Evolutionary conservation across 148 eudicot species (phyloP).

Genomic region (Amaranthus cruentus): DNA sequence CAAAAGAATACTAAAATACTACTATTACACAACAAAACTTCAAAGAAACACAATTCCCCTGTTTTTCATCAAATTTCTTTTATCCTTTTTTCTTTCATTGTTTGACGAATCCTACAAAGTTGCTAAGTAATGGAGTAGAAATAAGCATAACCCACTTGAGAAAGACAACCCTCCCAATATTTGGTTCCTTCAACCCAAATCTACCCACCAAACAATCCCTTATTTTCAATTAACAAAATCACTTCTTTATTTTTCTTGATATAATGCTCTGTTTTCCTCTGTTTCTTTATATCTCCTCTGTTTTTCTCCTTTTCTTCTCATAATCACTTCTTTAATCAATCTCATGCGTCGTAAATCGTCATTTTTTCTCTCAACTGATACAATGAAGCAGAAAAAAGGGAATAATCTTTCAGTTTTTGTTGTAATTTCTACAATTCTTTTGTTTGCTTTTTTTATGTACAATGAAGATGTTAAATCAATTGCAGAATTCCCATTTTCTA

Average conservation of each 20-base stretch:
- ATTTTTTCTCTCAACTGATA: conserved; percentile 27
- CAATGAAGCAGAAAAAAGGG: conserved; percentile 33
- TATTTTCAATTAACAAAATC: not conserved
- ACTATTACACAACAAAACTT: conserved; percentile 15
- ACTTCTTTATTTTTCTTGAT: not conserved
- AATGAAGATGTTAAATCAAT: conserved; percentile 83
- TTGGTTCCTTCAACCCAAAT: not conserved
- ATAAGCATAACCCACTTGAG: conserved; percentile 8
- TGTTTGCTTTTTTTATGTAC: conserved; percentile 85
- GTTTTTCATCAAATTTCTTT: not conserved
- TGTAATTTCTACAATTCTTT: conserved; percentile 52
- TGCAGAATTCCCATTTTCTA: conserved; percentile 74
- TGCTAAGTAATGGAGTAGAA: conserved; percentile 6
- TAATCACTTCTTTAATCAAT: not conserved
- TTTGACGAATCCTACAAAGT: not conserved
- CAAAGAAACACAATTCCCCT: conserved; percentile 11
- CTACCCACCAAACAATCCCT: conserved; percentile 13
- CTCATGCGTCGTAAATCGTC: conserved; percentile 50
- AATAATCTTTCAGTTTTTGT: conserved; percentile 58
- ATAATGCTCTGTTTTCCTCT: conserved; percentile 13
- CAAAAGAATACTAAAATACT: not conserved
- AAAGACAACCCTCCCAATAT: conserved; percentile 12
- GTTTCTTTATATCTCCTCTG: conserved; percentile 16
- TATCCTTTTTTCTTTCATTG: not conserved
- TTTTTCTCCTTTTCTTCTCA: conserved; percentile 16